Percentiles rank a stretch among this genome's conserved stretches.
These are phyloP conservation scores for Mycena rosella DNA, from an alignment of 768 basidiomycete species.

Conservation along the genomic window DNA sequence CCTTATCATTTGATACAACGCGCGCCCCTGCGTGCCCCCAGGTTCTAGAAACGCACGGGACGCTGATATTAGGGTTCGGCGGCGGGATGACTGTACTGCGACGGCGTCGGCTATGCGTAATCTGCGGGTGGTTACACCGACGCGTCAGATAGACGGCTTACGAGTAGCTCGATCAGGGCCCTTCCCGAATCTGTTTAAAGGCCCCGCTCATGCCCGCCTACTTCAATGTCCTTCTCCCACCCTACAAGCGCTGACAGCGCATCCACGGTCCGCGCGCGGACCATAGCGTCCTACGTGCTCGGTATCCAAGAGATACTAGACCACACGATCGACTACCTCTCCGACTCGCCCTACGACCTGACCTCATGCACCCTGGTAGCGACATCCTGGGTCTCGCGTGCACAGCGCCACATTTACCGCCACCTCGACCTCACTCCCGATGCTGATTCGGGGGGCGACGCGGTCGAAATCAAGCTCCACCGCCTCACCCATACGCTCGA, in stretches of 20 bases:
- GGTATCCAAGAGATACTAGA: constrained; percentile 6
- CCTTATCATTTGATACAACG: too few species aligned
- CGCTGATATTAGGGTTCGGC: not conserved
- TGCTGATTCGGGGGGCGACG: not conserved
- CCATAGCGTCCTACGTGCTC: not conserved
- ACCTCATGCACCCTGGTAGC: not conserved
- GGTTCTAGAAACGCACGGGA: too few species aligned
- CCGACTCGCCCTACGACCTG: not conserved
- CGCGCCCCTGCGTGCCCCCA: too few species aligned
- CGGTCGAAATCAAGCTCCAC: constrained; percentile 1
- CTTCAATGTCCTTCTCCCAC: not conserved
- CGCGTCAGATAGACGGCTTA: not conserved
- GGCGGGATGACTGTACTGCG: not conserved
- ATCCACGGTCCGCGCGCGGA: too few species aligned
- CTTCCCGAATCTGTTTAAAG: not conserved
- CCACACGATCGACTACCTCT: not conserved
- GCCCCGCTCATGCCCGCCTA: not conserved
- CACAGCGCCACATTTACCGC: not conserved
- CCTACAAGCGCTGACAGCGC: too few species aligned
- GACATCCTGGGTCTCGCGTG: not conserved
- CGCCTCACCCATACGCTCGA: not conserved
- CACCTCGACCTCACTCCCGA: constrained; percentile 2
- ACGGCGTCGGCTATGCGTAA: too few species aligned
- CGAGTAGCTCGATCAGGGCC: not conserved
- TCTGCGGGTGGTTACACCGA: not conserved